Conservation (phyloP, 2,329 filamentous ascomycete genomes). For the Cercospora brassicicola region DNA sequence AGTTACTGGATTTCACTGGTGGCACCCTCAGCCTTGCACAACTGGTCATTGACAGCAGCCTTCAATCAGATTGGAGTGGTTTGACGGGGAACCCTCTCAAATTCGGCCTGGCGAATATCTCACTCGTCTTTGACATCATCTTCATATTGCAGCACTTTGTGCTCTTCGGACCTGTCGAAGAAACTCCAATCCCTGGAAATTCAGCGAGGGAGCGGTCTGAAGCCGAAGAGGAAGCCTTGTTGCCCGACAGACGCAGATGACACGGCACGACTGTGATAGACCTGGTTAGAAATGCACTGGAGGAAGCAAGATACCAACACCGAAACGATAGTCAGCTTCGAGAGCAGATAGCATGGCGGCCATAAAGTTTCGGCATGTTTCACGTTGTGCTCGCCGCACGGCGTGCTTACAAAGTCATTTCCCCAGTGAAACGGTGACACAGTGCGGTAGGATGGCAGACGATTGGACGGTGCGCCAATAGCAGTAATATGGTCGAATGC, state of each 20-base stretch:
- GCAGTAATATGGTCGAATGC: background rate
- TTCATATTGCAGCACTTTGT: constrained; percentile 90
- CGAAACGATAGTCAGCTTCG: background rate
- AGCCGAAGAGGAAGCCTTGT: constrained; percentile 11
- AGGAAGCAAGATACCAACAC: background rate
- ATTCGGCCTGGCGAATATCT: constrained; percentile 80
- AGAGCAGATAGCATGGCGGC: background rate
- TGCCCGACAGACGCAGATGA: constrained; percentile 7
- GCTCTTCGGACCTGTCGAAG: constrained; percentile 58
- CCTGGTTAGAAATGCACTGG: background rate
- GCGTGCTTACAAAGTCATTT: background rate
- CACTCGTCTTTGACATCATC: constrained; percentile 78
- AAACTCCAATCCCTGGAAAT: background rate
- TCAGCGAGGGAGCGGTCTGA: background rate
- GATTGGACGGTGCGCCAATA: background rate
- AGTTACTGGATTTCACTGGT: constrained; percentile 79
- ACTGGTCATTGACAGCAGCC: constrained; percentile 77
- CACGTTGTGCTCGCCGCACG: background rate
- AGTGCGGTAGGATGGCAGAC: background rate
- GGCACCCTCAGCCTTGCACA: constrained; percentile 80
- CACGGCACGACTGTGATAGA: background rate
- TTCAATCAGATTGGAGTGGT: constrained; percentile 85
- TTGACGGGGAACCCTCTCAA: constrained; percentile 91
- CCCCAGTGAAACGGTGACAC: background rate
- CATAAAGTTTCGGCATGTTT: background rate